A percentile compares a stretch with the other conserved stretches of the same genome.
Conservation (phyloP, 768 basidiomycete genomes). For the Paxillus involutus region DNA sequence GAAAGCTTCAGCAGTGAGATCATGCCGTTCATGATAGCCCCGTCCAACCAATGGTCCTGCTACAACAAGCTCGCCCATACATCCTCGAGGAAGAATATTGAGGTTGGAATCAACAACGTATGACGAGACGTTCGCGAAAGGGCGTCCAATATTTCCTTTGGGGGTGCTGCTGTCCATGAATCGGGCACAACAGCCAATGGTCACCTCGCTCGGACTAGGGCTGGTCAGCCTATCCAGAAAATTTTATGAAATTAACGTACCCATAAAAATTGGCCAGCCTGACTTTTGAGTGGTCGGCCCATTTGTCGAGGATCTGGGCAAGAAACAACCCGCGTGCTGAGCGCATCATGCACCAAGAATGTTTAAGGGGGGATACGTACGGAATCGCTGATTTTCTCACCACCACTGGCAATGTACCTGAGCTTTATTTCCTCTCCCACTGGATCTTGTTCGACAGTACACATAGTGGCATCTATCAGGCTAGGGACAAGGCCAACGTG, state of each 20-base stretch:
- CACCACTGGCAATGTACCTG: constrained; percentile 48
- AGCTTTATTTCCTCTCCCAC: constrained; percentile 33
- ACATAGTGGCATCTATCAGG: constrained; percentile 49
- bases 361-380: constrained; percentile 27
- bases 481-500: constrained; percentile 54
- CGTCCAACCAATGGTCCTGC: constrained; percentile 50
- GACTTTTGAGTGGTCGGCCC: constrained; percentile 45
- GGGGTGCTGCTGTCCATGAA: constrained; percentile 40
- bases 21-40: constrained; percentile 47
- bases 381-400: constrained; percentile 53
- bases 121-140: constrained; percentile 35
- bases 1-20: constrained; percentile 46
- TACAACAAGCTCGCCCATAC: constrained; percentile 49
- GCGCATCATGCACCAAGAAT: background rate
- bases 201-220: constrained; percentile 46
- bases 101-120: constrained; percentile 45
- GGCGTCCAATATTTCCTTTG: constrained; percentile 43
- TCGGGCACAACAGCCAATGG: constrained; percentile 51
- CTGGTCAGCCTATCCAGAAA: background rate
- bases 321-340: background rate
- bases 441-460: constrained; percentile 26
- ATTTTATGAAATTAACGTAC: constrained; percentile 11
- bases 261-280: constrained; percentile 52
- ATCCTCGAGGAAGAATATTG: constrained; percentile 43
- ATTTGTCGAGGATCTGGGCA: constrained; percentile 41